Conservation (phyloP, 2,329 filamentous ascomycete genomes). For the Aplosporella prunicola region DNA sequence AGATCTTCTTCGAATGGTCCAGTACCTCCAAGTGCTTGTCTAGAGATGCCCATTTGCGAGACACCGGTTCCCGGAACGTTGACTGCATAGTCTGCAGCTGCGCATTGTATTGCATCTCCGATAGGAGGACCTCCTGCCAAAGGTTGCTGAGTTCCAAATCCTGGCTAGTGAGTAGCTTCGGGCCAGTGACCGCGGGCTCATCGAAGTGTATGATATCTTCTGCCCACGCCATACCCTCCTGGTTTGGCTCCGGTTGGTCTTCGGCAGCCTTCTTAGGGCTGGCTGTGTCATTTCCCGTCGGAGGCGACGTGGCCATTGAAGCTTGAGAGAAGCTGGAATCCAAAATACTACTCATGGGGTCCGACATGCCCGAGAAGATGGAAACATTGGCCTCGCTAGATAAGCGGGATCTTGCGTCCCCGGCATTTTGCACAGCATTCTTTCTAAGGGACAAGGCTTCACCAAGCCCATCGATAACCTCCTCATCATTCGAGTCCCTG, state of each 20-base stretch:
- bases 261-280: neutral
- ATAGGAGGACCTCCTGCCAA: neutral
- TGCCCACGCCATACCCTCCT: neutral
- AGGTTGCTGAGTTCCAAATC: neutral
- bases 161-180: neutral
- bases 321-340: neutral
- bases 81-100: constrained; percentile 14
- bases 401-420: too few species aligned
- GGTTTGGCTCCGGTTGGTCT: neutral
- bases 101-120: neutral
- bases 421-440: too few species aligned
- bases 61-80: constrained; percentile 20
- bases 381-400: neutral
- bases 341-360: neutral
- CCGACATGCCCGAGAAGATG: neutral
- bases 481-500: too few species aligned
- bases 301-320: neutral
- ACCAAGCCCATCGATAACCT: too few species aligned
- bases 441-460: too few species aligned
- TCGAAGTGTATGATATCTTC: neutral
- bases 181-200: neutral
- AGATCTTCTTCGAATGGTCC: constrained; percentile 15
- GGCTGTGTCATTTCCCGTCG: neutral
- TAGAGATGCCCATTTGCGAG: constrained; percentile 20
- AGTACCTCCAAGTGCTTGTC: constrained; percentile 20